phyloP scores from a whole-genome alignment of 257 asterid genomes.

The Scutellaria baicalensis region DNA sequence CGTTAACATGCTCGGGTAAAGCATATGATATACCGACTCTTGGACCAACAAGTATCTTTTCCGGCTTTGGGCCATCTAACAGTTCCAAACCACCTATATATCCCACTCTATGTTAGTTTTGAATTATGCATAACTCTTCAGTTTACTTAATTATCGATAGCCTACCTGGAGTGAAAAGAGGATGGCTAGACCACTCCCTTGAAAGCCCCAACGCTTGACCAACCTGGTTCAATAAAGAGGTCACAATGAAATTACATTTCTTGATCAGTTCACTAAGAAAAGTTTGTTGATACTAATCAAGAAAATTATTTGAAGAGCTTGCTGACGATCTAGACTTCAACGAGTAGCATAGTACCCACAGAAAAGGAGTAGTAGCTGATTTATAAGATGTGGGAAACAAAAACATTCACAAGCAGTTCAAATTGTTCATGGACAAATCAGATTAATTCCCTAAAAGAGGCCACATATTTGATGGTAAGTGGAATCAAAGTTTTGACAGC shows the following conservation, averaged over 20 bases:
- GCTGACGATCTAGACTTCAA: background rate
- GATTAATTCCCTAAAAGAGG: background rate
- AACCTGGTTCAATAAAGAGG: conserved; percentile 40
- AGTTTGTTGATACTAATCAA: background rate
- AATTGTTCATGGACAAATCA: background rate
- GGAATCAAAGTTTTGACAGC: too few relatives aligned
- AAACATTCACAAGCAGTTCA: background rate
- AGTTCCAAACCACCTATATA: conserved; percentile 79
- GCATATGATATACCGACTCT: conserved; percentile 91
- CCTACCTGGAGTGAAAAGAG: conserved; percentile 71
- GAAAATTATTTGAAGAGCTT: background rate
- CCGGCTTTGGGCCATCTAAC: conserved; percentile 79
- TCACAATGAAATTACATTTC: too few relatives aligned
- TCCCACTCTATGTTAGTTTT: conserved; percentile 4
- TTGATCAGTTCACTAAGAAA: too few relatives aligned
- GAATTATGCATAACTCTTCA: too few relatives aligned
- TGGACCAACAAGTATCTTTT: conserved; percentile 67
- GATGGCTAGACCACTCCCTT: conserved; percentile 84
- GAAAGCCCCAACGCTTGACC: conserved; percentile 92
- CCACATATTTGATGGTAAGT: too few relatives aligned
- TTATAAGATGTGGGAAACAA: too few relatives aligned
- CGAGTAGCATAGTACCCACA: background rate
- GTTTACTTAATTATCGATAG: background rate
- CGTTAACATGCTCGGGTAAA: conserved; percentile 63
- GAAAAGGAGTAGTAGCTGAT: background rate